phyloP scores from a whole-genome alignment of 495 filamentous ascomycete genomes.

The Choiromyces venosus region DNA sequence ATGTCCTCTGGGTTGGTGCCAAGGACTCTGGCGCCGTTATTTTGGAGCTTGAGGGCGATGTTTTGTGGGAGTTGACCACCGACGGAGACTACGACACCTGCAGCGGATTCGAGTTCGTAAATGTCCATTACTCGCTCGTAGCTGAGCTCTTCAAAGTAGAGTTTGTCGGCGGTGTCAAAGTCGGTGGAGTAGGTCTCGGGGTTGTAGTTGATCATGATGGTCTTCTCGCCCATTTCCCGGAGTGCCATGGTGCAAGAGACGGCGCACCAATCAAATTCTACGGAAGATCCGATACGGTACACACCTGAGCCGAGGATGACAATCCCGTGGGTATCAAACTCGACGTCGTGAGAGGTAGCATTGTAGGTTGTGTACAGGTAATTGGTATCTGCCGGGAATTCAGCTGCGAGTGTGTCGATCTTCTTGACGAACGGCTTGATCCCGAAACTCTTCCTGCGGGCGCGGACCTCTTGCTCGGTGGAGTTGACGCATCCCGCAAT shows the following conservation, averaged over 20 bases:
- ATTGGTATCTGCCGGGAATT: constrained; percentile 96
- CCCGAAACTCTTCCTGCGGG: constrained; percentile 74
- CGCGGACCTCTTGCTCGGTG: constrained; percentile 84
- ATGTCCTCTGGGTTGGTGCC: constrained; percentile 91
- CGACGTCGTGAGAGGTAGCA: constrained; percentile 88
- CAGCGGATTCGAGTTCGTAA: constrained; percentile 83
- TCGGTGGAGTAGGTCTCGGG: constrained; percentile 87
- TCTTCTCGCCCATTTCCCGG: constrained; percentile 88
- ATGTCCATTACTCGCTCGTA: constrained; percentile 99
- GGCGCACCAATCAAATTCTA: constrained; percentile 99
- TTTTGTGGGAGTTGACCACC: constrained; percentile 96
- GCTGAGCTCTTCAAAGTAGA: constrained; percentile 96
- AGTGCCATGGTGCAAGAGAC: constrained; percentile 87
- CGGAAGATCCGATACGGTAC: constrained; percentile 93
- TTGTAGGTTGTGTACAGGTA: constrained; percentile 99
- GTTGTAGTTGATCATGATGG: constrained; percentile 96
- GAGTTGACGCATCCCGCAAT: constrained; percentile 80
- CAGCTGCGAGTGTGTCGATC: constrained; percentile 93
- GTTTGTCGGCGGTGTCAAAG: constrained; percentile 86
- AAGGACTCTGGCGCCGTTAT: constrained; percentile 81
- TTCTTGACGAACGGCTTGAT: constrained; percentile 91
- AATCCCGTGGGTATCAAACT: constrained; percentile 87
- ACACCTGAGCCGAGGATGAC: constrained; percentile 89
- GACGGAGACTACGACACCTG: constrained; percentile 88
- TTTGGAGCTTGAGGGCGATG: constrained; percentile 91